phyloP scores from a whole-genome alignment of 1,139 yeast species.

The Eremothecium coryli region DNA sequence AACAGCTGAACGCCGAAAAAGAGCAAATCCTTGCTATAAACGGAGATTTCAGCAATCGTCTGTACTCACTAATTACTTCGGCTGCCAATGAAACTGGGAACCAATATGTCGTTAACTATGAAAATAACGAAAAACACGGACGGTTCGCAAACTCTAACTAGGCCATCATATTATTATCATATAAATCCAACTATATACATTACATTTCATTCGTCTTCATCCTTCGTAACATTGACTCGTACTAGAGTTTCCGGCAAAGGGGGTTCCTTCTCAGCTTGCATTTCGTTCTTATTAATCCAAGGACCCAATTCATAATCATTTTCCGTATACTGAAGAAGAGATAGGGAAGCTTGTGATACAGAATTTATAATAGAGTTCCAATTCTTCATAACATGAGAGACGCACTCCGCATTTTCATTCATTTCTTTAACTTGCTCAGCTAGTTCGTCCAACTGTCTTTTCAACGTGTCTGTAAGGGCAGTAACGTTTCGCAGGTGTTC shows the following conservation, averaged over 20 bases:
- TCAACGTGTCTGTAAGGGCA: constrained; percentile 22
- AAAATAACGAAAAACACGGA: too few relatives aligned
- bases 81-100: constrained; percentile 32
- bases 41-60: too few relatives aligned
- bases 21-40: too few relatives aligned
- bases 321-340: constrained; percentile 27
- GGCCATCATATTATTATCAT: too few relatives aligned
- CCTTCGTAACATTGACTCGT: constrained; percentile 41
- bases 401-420: constrained; percentile 23
- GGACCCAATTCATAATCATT: constrained; percentile 27
- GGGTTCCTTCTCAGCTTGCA: constrained; percentile 29
- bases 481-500: constrained; percentile 23
- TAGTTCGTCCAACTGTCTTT: constrained; percentile 22
- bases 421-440: constrained; percentile 22
- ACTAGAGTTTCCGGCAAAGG: constrained; percentile 62
- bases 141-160: too few relatives aligned
- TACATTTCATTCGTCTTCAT: constrained; percentile 22
- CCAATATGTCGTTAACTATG: constrained; percentile 31
- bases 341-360: constrained; percentile 28
- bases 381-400: constrained; percentile 23
- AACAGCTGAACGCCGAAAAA: too few relatives aligned
- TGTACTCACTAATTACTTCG: constrained; percentile 33
- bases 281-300: constrained; percentile 14
- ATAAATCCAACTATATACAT: too few relatives aligned
- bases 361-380: constrained; percentile 28